A percentile compares a stretch with the other conserved stretches of the same genome.
These are phyloP conservation scores for Hypomyces perniciosus DNA, from an alignment of 2,329 filamentous ascomycete species.

Conservation along the genomic window DNA sequence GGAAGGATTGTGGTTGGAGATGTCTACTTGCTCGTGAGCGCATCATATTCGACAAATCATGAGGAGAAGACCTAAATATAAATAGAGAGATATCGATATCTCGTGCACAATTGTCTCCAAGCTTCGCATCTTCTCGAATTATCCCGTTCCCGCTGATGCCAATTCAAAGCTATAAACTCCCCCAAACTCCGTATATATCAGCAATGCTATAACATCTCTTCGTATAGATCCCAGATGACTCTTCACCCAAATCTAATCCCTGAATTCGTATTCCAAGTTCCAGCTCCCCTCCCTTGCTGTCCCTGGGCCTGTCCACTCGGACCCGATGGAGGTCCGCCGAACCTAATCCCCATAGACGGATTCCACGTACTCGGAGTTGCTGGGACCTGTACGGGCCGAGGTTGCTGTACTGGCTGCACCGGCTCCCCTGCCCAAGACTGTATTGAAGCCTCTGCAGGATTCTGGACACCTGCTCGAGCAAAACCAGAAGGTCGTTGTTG, in stretches of 20 bases:
- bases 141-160: too few relatives aligned
- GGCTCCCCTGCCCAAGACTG: constrained; percentile 54
- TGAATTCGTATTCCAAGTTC: constrained; percentile 54
- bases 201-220: not conserved
- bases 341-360: constrained; percentile 75
- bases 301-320: constrained; percentile 10
- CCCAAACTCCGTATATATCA: not conserved
- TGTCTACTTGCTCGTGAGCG: too few relatives aligned
- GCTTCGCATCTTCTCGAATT: too few relatives aligned
- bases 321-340: constrained; percentile 42
- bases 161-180: too few relatives aligned
- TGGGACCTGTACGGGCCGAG: constrained; percentile 39
- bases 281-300: constrained; percentile 21
- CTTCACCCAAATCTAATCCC: constrained; percentile 50
- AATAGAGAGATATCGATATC: too few relatives aligned
- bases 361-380: constrained; percentile 52
- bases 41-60: too few relatives aligned
- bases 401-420: constrained; percentile 43
- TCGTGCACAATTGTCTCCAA: too few relatives aligned
- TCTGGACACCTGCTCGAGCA: constrained; percentile 23
- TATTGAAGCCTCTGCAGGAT: constrained; percentile 43
- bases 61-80: too few relatives aligned
- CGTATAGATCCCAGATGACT: too few relatives aligned
- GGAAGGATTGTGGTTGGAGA: too few relatives aligned
- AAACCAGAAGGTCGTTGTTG: constrained; percentile 19